Percentiles rank a stretch among this genome's conserved stretches.
Conservation (phyloP, 768 basidiomycete species). For the Tulasnella calospora region DNA sequence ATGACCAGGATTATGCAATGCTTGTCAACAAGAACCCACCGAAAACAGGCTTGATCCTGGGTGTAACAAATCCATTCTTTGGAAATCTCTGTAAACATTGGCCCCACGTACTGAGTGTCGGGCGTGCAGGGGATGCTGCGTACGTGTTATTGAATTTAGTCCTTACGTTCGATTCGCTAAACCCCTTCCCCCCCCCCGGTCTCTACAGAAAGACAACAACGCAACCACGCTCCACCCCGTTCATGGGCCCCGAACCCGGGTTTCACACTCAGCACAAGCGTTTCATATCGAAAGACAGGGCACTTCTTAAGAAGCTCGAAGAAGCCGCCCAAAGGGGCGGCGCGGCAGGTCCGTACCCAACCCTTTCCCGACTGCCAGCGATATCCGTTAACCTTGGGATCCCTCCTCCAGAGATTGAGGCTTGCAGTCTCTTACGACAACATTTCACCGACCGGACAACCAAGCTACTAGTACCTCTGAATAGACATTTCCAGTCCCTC, state of each 20-base stretch:
- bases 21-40: constrained; percentile 82
- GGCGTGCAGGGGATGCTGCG: constrained; percentile 37
- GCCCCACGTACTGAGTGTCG: constrained; percentile 76
- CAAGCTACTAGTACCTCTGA: constrained; percentile 79
- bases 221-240: constrained; percentile 5
- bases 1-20: constrained; percentile 73
- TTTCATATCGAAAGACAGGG: constrained; percentile 77
- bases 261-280: constrained; percentile 53
- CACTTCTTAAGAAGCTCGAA: constrained; percentile 68
- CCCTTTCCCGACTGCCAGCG: neutral
- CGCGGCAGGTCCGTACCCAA: constrained; percentile 32
- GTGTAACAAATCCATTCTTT: constrained; percentile 87
- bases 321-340: constrained; percentile 42
- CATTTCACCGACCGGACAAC: constrained; percentile 85
- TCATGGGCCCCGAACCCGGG: constrained; percentile 31
- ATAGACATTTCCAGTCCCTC: constrained; percentile 84
- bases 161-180: neutral
- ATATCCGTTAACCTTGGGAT: neutral
- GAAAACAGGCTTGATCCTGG: constrained; percentile 66
- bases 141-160: constrained; percentile 12
- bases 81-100: constrained; percentile 69
- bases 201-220: constrained; percentile 16
- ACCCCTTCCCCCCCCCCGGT: neutral
- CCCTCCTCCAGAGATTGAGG: constrained; percentile 36
- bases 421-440: constrained; percentile 58